Base-by-base conservation (phyloP, 106 monocot genomes). In the Dioscorea dumetorum region DNA sequence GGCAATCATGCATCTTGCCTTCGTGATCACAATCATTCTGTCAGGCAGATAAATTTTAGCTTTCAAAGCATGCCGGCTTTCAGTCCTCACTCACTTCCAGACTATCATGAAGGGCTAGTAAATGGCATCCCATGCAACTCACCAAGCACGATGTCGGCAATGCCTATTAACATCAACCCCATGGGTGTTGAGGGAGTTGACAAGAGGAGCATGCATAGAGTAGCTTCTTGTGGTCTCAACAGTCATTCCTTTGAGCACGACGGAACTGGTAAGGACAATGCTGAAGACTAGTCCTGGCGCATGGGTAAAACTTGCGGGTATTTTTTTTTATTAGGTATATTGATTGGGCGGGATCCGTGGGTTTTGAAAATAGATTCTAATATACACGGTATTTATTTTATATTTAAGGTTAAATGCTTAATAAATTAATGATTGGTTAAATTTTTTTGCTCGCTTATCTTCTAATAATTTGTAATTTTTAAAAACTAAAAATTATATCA, bases 31-130 rank as follows among this genome's bases (percentile, higher is more conserved):
- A 61, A 73, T 58, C 77, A 84, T 68, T 85, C 91, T 24, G 59
- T 75, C 8, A 83, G 83, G 18, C 83, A 80, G 19, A 73, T 77
- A 72, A 91, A 81, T 16, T 81, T 72, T 65, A 78, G 86, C 24
- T 87, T 83, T 74, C 82, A 87, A 68, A 60, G 58, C 33, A 49
- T 79, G 57, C 65, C 72, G 50, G 35, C 69, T 16, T 67, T 89
- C 14, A 84, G 78, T 66, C 78, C 86, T 54, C 86, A 86, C 80
- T 92, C 97, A 22, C 76, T 92, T 34, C 82, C 97, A 19, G 82
- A 97, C 33, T 75, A 68, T 56, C 86, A 80, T 21, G 81, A 87
- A 62, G 77, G 84, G n/a, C 20, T 75, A 12, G 50, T 17, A 2
- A 78, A 68, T 78, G 70, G 84, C 4, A 59, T 77, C 23, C 82